Percentiles rank a stretch among this genome's conserved stretches.
These are phyloP conservation scores for Raffaelea albimanens DNA, from an alignment of 2,329 filamentous ascomycete species.

Conservation along the genomic window DNA sequence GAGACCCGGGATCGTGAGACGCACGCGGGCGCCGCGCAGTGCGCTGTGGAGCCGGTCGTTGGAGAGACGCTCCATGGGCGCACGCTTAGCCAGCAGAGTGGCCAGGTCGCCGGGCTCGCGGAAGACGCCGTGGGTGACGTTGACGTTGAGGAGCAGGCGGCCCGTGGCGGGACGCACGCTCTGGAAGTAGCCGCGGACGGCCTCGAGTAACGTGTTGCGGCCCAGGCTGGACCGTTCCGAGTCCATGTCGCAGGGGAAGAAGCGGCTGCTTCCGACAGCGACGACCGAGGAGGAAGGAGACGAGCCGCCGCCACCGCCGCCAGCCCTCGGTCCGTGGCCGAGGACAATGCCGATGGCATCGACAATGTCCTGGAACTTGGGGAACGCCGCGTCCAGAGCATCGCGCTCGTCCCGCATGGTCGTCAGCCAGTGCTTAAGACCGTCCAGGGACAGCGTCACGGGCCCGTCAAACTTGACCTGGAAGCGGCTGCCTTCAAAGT, in stretches of 20 bases:
- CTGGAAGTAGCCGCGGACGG: constrained; percentile 46
- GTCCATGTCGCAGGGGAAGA: constrained; percentile 32
- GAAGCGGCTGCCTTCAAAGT: constrained; percentile 8
- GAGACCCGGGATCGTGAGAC: constrained; percentile 21
- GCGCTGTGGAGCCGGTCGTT: constrained; percentile 6
- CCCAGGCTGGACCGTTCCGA: constrained; percentile 19
- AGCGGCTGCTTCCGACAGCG: constrained; percentile 36
- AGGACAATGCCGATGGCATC: constrained; percentile 45
- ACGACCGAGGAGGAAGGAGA: too few relatives aligned
- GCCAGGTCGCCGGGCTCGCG: constrained; percentile 26
- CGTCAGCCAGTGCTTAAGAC: constrained; percentile 33
- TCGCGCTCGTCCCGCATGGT: constrained; percentile 29
- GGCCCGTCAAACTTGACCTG: constrained; percentile 32
- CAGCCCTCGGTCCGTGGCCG: constrained; percentile 30
- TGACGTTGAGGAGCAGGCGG: constrained; percentile 43
- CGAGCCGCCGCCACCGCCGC: constrained; percentile 19
- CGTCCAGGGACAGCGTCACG: constrained; percentile 25
- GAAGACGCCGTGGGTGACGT: constrained; percentile 46
- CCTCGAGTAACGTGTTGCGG: constrained; percentile 15
- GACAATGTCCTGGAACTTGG: constrained; percentile 37
- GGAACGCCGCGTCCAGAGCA: constrained; percentile 28
- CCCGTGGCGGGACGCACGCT: constrained; percentile 44
- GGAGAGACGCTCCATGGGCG: not conserved
- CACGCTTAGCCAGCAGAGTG: constrained; percentile 18
- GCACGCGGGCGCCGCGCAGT: constrained; percentile 16